Conservation (phyloP, 2,329 filamentous ascomycete genomes). For the Fusarium irregulare region DNA sequence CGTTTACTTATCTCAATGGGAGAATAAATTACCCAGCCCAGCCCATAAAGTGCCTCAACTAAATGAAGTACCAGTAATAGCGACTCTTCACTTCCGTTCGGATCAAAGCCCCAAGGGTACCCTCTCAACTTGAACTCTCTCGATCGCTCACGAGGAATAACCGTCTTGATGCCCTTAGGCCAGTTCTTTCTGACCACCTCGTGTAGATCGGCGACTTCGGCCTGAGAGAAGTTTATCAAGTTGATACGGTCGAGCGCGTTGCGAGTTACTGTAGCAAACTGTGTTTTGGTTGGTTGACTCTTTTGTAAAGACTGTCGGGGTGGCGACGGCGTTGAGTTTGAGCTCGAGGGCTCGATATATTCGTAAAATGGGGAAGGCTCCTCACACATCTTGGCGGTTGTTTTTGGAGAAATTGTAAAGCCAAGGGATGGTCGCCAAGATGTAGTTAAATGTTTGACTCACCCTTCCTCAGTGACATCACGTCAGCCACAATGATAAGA, state of each 20-base stretch:
- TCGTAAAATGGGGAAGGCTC: neutral
- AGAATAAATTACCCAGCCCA: constrained; percentile 21
- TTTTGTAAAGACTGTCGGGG: neutral
- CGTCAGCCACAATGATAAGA: constrained; percentile 12
- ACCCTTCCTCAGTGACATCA: neutral
- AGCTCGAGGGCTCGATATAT: neutral
- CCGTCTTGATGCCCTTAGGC: constrained; percentile 9
- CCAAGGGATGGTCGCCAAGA: neutral
- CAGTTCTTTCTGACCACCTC: constrained; percentile 8
- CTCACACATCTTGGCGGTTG: constrained; percentile 3
- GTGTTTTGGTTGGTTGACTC: neutral
- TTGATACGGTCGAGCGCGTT: constrained; percentile 11
- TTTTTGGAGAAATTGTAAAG: neutral
- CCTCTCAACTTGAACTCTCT: constrained; percentile 29
- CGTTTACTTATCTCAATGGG: constrained; percentile 20
- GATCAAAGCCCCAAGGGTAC: constrained; percentile 2
- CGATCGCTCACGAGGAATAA: neutral
- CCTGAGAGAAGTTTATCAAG: constrained; percentile 17
- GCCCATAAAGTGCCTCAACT: neutral
- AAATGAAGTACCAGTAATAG: constrained; percentile 13
- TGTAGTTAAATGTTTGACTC: neutral
- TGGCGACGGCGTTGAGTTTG: constrained; percentile 4
- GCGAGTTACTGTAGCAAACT: constrained; percentile 7
- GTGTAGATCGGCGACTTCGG: constrained; percentile 3
- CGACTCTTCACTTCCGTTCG: constrained; percentile 18